Evolutionary conservation across 306 rosid genomes (phyloP), one percentile per base, ranked within the genome.

Genomic region (Inga leiocalycina): DNA sequence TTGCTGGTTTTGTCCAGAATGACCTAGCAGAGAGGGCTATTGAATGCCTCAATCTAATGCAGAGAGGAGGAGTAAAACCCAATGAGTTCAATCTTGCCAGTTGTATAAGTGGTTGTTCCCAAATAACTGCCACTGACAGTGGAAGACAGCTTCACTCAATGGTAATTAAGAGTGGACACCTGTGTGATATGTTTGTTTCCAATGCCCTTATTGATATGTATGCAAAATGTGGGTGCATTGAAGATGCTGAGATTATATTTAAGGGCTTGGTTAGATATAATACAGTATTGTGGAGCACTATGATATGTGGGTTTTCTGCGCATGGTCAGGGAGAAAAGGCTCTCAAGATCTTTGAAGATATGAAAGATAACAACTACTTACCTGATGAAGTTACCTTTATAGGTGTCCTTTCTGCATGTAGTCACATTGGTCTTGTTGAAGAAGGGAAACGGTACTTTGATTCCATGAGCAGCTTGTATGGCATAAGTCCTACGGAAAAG

Each of bases 181-280:
- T 84, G 43, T 27, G 66, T 65, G 83, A 84, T 73, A 65, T 84
- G 57, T 52, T 73, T 79, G 83, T 84, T 64, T 84, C 80, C 11
- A 44, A 81, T 79, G 86, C 88, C 49, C 79, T 86, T 39, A 56
- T 82, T 68, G 85, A 86, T 75, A 74, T 86, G 83, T 82, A 86
- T 86, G 88, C 88, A 82, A 86, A 86, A 75, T 86, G 84, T 57
- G 88, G 86, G 57, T 68, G 75, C 75, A 82, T 86, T 56, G 84
- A 86, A 82, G 88, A 86, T 78, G 88, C 88, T 45, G 88, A 81
- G 78, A 54, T 77, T 37, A 79, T 86, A 66, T 86, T 86, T 75
- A 62, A 74, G 78, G 81, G 70, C 45, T 52, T 82, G 75, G 75
- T 57, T 82, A n/a, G 56, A 48, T 80, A 69, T 41, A 86, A 86